Evolutionary conservation across 768 basidiomycete species (phyloP).

Genomic region (Crucibulum laeve): DNA sequence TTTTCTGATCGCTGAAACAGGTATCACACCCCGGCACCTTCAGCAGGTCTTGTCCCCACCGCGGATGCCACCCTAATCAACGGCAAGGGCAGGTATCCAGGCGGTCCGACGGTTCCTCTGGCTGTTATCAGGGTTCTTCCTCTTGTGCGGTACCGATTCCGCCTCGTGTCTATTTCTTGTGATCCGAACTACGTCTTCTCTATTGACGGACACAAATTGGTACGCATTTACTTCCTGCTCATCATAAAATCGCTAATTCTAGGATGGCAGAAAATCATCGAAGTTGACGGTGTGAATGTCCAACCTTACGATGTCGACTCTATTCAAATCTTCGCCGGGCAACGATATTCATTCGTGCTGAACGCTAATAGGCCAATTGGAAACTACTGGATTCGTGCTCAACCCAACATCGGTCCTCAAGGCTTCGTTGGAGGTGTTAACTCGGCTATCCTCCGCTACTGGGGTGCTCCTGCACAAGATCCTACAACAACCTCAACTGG

Average conservation of each 20-base stretch:
- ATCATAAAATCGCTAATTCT: constrained; percentile 45
- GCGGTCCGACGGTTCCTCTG: constrained; percentile 23
- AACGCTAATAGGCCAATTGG: constrained; percentile 33
- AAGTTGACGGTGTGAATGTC: constrained; percentile 37
- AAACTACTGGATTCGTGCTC: constrained; percentile 40
- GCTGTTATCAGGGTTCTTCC: constrained; percentile 28
- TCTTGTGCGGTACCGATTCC: constrained; percentile 26
- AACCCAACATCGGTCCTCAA: constrained; percentile 13
- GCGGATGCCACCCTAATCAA: constrained; percentile 32
- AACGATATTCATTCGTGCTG: constrained; percentile 33
- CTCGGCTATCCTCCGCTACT: constrained; percentile 37
- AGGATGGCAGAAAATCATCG: constrained; percentile 46
- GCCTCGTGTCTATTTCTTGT: constrained; percentile 17
- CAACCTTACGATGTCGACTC: constrained; percentile 32
- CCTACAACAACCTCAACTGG: constrained; percentile 28
- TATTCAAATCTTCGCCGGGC: constrained; percentile 38
- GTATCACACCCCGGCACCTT: constrained; percentile 16
- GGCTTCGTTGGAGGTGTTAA: constrained; percentile 26
- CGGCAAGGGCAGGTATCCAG: constrained; percentile 29
- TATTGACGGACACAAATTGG: constrained; percentile 38
- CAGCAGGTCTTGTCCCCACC: constrained; percentile 13
- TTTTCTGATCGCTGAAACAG: constrained; percentile 4
- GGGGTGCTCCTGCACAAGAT: constrained; percentile 33
- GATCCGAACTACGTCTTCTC: constrained; percentile 35
- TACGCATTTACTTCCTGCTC: not conserved